Percentiles rank a stretch among this genome's conserved stretches.
Evolutionary conservation across 495 filamentous ascomycete species (phyloP).

Genomic region (Trichoderma asperelloides): DNA sequence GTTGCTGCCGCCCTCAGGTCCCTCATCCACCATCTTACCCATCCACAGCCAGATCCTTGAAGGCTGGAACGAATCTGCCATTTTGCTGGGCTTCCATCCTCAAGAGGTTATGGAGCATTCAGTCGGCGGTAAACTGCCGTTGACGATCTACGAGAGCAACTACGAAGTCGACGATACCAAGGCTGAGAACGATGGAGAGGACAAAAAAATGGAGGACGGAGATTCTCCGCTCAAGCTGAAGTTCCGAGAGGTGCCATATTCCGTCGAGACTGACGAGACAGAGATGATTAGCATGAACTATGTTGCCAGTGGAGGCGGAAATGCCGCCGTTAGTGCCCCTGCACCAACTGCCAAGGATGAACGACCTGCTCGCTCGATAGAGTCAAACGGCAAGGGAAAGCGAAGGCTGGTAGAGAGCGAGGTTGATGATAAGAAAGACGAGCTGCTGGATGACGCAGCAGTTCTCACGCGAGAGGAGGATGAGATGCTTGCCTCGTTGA

Average conservation of each 20-base stretch:
- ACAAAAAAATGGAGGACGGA: conserved; percentile 68
- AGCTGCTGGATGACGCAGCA: conserved; percentile 31
- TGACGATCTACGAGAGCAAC: conserved; percentile 84
- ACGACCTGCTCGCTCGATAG: conserved; percentile 25
- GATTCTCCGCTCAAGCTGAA: conserved; percentile 51
- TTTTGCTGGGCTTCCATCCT: conserved; percentile 80
- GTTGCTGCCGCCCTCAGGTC: conserved; percentile 65
- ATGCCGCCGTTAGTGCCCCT: conserved; percentile 70
- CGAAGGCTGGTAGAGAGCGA: conserved; percentile 27
- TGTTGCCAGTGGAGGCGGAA: conserved; percentile 72
- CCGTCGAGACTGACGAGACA: conserved; percentile 85
- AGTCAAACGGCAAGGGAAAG: conserved; percentile 37
- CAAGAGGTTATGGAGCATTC: conserved; percentile 42
- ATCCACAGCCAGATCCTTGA: conserved; percentile 69
- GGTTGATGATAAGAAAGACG: conserved; percentile 24
- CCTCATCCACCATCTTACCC: conserved; percentile 54
- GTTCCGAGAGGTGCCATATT: conserved; percentile 78
- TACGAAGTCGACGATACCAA: conserved; percentile 52
- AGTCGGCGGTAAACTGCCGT: conserved; percentile 69
- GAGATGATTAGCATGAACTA: conserved; percentile 97
- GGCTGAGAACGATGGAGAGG: conserved; percentile 42
- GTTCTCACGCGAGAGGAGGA: conserved; percentile 68
- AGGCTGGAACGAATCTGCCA: conserved; percentile 71
- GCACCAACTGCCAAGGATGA: conserved; percentile 37
- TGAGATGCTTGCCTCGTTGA: conserved; percentile 59